Evolutionary conservation across 306 rosid genomes (phyloP), one percentile per base, ranked within the genome.

Genomic region (Neltuma alba): DNA sequence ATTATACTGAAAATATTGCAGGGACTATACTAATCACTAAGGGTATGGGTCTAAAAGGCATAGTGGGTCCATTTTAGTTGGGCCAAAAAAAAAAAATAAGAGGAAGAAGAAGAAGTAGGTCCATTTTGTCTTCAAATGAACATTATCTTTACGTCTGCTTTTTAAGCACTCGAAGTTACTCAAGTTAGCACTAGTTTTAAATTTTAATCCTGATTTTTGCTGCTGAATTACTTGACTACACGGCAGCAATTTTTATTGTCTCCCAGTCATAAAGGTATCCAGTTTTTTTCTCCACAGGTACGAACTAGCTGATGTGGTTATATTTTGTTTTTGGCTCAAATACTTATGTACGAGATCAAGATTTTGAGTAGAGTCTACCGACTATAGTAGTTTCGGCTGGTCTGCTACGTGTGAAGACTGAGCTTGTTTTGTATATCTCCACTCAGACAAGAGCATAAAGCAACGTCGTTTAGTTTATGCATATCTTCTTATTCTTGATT

Each of bases 181-280:
- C n/a, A n/a, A n/a, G n/a, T 73, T n/a, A 20, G 50, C 15, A 57
- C 57, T 36, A 16, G 33, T 18, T 72, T 66, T 67, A 40, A n/a
- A n/a, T n/a, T n/a, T 70, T 67, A 40, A 31, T 80, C 63, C 69
- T 70, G 9, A 76, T 41, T 65, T 80, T 54, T 76, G 31, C 74
- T 67, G 25, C 68, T 33, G 33, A 11, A 3, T 70, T 45, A 31
- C 12, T 20, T 47, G 41, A 64, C 38, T 2, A 21, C 15, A 15
- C 13, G 54, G 21, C 57, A n/a, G 47, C 61, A 78, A 67, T 23
- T 37, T 76, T 78, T 44, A 42, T 64, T 30, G 74, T 42, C 78
- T 16, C 36, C 64, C 36, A 28, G 36, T 70, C 36, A 70, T 70
- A 38, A 78, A 63, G 54, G 16, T 55, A 20, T 1, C 76, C 52